Conservation (phyloP, 352 stramenopile genomes). For the Phytophthora idaei region DNA sequence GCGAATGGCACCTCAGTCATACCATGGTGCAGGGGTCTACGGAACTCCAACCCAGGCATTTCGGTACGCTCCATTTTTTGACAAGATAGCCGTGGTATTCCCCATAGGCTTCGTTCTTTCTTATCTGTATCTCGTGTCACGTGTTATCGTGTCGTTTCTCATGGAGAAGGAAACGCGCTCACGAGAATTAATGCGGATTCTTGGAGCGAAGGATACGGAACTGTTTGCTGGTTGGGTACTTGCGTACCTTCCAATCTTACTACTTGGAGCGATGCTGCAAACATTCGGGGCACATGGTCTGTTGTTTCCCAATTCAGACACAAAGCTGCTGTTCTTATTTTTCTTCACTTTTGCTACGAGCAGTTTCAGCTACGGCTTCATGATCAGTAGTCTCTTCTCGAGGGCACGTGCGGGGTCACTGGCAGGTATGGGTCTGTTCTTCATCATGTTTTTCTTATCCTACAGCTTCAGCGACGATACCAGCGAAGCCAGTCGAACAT, state of each 20-base stretch:
- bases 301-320: slow-evolving; percentile 59
- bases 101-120: slow-evolving; percentile 92
- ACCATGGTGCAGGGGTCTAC: slow-evolving; percentile 53
- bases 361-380: slow-evolving; percentile 75
- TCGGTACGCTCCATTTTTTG: slow-evolving; percentile 77
- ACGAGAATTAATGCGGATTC: slow-evolving; percentile 92
- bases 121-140: slow-evolving; percentile 92
- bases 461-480: slow-evolving; percentile 73
- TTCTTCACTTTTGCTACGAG: slow-evolving; percentile 84
- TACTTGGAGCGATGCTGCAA: slow-evolving; percentile 55
- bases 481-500: slow-evolving; percentile 32
- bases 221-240: slow-evolving; percentile 73
- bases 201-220: slow-evolving; percentile 77
- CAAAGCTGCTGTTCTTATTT: slow-evolving; percentile 56
- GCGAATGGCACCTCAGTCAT: slow-evolving; percentile 66
- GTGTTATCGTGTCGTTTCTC: slow-evolving; percentile 90
- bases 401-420: slow-evolving; percentile 60
- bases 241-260: slow-evolving; percentile 73
- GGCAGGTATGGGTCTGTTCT: slow-evolving; percentile 78
- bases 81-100: slow-evolving; percentile 77
- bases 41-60: slow-evolving; percentile 59
- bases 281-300: slow-evolving; percentile 35
- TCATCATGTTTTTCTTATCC: slow-evolving; percentile 82
- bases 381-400: slow-evolving; percentile 75
- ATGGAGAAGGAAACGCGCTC: slow-evolving; percentile 92